Conservation (phyloP, 805 yeast species). For the Komagataella pseudopastoris region DNA sequence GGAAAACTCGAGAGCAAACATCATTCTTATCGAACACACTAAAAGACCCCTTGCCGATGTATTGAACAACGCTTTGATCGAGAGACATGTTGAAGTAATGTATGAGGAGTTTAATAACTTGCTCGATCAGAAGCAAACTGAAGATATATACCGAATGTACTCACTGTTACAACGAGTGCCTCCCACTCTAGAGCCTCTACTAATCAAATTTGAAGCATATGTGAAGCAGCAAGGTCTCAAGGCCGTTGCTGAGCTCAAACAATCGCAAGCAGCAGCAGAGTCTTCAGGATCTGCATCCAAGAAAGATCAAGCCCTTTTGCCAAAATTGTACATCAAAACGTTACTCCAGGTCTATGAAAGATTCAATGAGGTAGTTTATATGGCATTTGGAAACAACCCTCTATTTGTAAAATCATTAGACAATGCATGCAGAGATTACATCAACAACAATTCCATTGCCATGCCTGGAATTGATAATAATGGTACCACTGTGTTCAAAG, state of each 20-base stretch:
- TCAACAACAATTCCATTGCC: constrained; percentile 75
- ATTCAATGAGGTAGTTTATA: constrained; percentile 49
- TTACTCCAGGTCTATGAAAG: constrained; percentile 57
- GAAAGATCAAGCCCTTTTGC: constrained; percentile 30
- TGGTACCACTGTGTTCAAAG: neutral
- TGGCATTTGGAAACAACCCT: constrained; percentile 61
- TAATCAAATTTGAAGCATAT: constrained; percentile 57
- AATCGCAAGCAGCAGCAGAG: constrained; percentile 7
- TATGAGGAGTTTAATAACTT: constrained; percentile 67
- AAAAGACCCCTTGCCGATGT: constrained; percentile 64
- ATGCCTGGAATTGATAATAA: constrained; percentile 21
- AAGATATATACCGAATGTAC: constrained; percentile 71
- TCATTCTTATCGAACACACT: constrained; percentile 78
- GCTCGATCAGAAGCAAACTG: constrained; percentile 56
- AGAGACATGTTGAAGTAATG: constrained; percentile 62
- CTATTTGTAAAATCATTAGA: constrained; percentile 80
- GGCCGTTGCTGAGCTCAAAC: constrained; percentile 44
- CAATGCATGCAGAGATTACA: constrained; percentile 73
- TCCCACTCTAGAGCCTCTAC: constrained; percentile 63
- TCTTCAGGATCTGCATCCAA: neutral
- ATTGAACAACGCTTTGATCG: constrained; percentile 64
- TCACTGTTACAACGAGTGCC: constrained; percentile 66
- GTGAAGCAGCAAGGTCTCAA: constrained; percentile 52
- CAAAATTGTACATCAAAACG: constrained; percentile 70
- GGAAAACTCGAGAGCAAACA: constrained; percentile 66